Evolutionary conservation across 140 eudicot species (phyloP), one percentile per base, ranked within the genome.

Genomic region (Flaveria floridana): DNA sequence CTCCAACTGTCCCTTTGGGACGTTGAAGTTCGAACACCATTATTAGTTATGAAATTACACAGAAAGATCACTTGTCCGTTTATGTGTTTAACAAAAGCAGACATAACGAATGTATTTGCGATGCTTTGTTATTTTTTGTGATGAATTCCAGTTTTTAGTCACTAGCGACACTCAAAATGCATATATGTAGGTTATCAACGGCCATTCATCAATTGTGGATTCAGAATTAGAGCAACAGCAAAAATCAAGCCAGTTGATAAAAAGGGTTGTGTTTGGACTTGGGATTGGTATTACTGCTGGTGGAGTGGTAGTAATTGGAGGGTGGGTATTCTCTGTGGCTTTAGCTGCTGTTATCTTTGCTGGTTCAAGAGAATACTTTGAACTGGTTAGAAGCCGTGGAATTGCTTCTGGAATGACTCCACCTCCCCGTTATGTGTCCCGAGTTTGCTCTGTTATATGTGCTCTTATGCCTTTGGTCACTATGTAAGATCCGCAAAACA

Each of bases 381-480:
- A 83, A 77, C 85, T 93, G 28, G 96, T 93, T 74, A 86, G 98
- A 73, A 93, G 98, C 77, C 86, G 78, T 23, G 97, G 98, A 75
- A 93, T 90, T 79, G 85, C 98, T 37, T 85, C 86, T 68, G 98
- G 98, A 74, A 90, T 93, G 98, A 93, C 98, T 18, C 98, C 97
- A 3, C 98, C 98, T 47, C 97, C 98, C 70, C 88, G 94, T 74
- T 89, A 80, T 58, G 89, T 93, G 23, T 93, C 98, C 0, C 86
- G 97, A 64, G 88, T 85, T 74, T 93, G 97, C 82, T 89, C 98
- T 11, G 93, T 88, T 69, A 83, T 93, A 44, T 93, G 97, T 26
- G 84, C 89, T 65, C 83, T 93, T 26, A 86, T 93, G 91, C 98
- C 98, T 69, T 26, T 93, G 13, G 71, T 85, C 70, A 93, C 98